Evolutionary conservation across 805 yeast genomes (phyloP).

Genomic region (Hanseniaspora vineae): DNA sequence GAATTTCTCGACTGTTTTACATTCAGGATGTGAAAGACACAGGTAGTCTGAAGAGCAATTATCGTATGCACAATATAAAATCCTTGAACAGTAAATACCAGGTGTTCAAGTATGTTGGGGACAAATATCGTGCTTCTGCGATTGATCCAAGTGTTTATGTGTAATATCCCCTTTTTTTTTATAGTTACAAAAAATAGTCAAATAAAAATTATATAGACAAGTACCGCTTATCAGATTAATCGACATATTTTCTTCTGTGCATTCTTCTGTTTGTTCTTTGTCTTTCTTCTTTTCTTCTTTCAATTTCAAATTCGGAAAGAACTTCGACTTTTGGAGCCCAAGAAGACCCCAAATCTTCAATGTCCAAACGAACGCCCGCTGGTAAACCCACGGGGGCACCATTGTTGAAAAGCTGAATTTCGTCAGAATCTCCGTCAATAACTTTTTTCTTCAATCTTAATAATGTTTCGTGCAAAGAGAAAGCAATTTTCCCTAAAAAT

Average conservation of each 20-base stretch:
- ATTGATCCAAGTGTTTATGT: not conserved
- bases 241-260: slow-evolving; percentile 79
- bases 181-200: no score
- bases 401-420: slow-evolving; percentile 32
- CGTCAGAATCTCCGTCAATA: slow-evolving; percentile 50
- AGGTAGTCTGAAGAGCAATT: slow-evolving; percentile 48
- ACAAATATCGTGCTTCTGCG: not conserved
- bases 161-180: no score
- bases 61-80: slow-evolving; percentile 61
- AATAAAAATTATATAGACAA: not conserved
- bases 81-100: slow-evolving; percentile 82
- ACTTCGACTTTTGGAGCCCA: slow-evolving; percentile 88
- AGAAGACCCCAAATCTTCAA: slow-evolving; percentile 60
- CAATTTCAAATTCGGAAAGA: slow-evolving; percentile 84
- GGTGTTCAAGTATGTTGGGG: slow-evolving; percentile 40
- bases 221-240: slow-evolving; percentile 29
- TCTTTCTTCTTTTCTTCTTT: slow-evolving; percentile 84
- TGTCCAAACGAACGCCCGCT: slow-evolving; percentile 60
- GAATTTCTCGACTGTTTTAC: slow-evolving; percentile 60
- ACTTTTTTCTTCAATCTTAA: slow-evolving; percentile 70
- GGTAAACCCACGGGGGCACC: slow-evolving; percentile 49
- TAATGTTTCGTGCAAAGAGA: slow-evolving; percentile 70
- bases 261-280: slow-evolving; percentile 83
- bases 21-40: slow-evolving; percentile 34
- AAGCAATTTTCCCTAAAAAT: slow-evolving; percentile 81